These are phyloP conservation scores for Hortiboletus rubellus DNA, from an alignment of 1,284 basidiomycete genomes.

Conservation along the genomic window DNA sequence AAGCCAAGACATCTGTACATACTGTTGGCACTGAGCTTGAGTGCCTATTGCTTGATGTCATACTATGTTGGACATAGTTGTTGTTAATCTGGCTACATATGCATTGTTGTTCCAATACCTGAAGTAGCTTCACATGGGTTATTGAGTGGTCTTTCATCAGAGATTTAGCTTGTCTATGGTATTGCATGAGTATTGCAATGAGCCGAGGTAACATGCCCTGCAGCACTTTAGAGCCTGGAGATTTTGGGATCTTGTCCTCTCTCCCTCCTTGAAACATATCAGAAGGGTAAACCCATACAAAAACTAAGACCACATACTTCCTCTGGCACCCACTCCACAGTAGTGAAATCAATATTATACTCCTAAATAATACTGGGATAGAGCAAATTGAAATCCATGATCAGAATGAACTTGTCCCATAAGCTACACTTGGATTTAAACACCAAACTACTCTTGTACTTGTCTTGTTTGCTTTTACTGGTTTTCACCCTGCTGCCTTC, in stretches of 20 bases:
- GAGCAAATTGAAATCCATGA: slow-evolving; percentile 99
- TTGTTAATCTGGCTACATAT: slow-evolving; percentile 5
- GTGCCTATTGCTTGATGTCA: slow-evolving; percentile 96
- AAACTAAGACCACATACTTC: slow-evolving; percentile 49
- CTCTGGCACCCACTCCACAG: slow-evolving; percentile 75
- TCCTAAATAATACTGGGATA: slow-evolving; percentile 99
- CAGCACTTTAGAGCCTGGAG: slow-evolving; percentile 69
- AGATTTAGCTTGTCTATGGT: slow-evolving; percentile 88
- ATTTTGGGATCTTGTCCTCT: slow-evolving; percentile 87
- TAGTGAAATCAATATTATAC: slow-evolving; percentile 99
- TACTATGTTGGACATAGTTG: slow-evolving; percentile 49
- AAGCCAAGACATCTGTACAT: slow-evolving; percentile 99
- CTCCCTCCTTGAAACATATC: slow-evolving; percentile 51
- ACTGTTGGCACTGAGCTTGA: slow-evolving; percentile 98
- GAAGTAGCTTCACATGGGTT: slow-evolving; percentile 76
- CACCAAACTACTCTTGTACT: slow-evolving; percentile 98
- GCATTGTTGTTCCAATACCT: slow-evolving; percentile 51
- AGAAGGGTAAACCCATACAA: neutral
- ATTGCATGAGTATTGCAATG: slow-evolving; percentile 91
- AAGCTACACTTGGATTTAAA: slow-evolving; percentile 96
- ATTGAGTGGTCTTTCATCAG: slow-evolving; percentile 92
- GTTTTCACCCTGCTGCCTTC: slow-evolving; percentile 55
- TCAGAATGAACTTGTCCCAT: slow-evolving; percentile 96
- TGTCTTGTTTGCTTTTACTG: slow-evolving; percentile 81
- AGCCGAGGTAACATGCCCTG: slow-evolving; percentile 94